Evolutionary conservation across 306 rosid genomes (phyloP), one percentile per base, ranked within the genome.

Genomic region (Ormosia semicastrata): DNA sequence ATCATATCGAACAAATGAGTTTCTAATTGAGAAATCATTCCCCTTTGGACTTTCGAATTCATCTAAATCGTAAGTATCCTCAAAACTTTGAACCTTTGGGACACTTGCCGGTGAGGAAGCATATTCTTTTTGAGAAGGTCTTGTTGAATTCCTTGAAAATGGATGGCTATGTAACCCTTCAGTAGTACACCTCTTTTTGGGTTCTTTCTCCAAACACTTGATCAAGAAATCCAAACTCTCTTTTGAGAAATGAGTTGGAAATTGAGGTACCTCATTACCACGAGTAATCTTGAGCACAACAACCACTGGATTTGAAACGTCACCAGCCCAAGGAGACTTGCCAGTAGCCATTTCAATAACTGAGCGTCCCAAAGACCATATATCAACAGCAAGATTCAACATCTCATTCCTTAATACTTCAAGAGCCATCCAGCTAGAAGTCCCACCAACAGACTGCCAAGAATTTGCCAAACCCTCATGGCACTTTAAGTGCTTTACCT

Each of bases 361-460:
- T 0, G 89, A 86, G 65, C 93, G 89, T 13, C 93, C 95, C 78
- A 90, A 73, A 40, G 94, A 90, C 94, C 94, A 92, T 60, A 92
- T 82, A 78, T 92, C 92, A 0, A 88, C 82, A 54, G 76, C 57
- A 53, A 82, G 83, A 75, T 70, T 82, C 1, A 64, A 9, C 17
- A 44, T 63, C 76, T 85, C 91, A 18, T 87, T 82, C 65, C 86
- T 85, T 80, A 92, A 33, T 7, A 87, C 90, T 84, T 92, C 97
- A 49, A 92, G 94, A 80, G 97, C 92, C 97, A 92, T 92, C 97
- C 94, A 92, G 1, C 90, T 57, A 46, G 92, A 91, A 17, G 91
- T 88, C 13, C 94, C 93, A 30, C 85, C 80, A 66, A 82, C 40
- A 41, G 57, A 63, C 11, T 62, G 24, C 79, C 78, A 43, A 71